A percentile compares a stretch with the other conserved stretches of the same genome.
Evolutionary conservation across 805 yeast species (phyloP).

Genomic region (Blastobotrys attinorum): DNA sequence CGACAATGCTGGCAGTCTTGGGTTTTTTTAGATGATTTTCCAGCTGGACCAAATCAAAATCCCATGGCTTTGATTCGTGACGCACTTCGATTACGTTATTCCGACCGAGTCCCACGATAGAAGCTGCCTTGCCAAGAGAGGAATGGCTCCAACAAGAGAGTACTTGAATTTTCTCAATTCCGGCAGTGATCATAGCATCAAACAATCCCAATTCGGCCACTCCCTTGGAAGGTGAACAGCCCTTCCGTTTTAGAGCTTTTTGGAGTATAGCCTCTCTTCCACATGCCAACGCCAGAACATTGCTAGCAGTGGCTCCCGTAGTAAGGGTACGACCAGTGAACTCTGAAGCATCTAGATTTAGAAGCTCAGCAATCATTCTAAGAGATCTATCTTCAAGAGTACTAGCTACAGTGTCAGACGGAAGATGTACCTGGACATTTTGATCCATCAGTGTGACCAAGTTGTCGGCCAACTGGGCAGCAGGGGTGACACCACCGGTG

Average conservation of each 20-base stretch:
- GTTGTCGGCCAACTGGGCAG: conserved; percentile 19
- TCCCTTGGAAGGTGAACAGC: neutral
- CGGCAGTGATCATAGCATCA: conserved; percentile 11
- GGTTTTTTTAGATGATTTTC: conserved; percentile 5
- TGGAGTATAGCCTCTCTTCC: conserved; percentile 14
- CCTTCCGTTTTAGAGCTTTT: neutral
- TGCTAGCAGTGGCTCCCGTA: conserved; percentile 22
- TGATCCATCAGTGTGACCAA: conserved; percentile 15
- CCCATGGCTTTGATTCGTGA: conserved; percentile 12
- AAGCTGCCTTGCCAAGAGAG: conserved; percentile 17
- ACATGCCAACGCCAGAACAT: conserved; percentile 15
- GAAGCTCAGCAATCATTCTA: conserved; percentile 13
- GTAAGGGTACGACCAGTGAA: conserved; percentile 16
- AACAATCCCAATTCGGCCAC: conserved; percentile 15
- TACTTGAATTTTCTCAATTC: conserved; percentile 11
- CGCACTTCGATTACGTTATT: conserved; percentile 5
- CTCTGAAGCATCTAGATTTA: conserved; percentile 7
- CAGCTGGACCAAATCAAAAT: conserved; percentile 13
- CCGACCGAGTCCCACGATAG: conserved; percentile 20
- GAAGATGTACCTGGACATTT: conserved; percentile 11
- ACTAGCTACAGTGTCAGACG: conserved; percentile 11
- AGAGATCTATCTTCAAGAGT: conserved; percentile 11
- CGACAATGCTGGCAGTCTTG: conserved; percentile 12
- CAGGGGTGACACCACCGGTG: conserved; percentile 21
- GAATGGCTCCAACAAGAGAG: conserved; percentile 15